phyloP scores from a whole-genome alignment of 306 rosid genomes.

The Glycine soja region DNA sequence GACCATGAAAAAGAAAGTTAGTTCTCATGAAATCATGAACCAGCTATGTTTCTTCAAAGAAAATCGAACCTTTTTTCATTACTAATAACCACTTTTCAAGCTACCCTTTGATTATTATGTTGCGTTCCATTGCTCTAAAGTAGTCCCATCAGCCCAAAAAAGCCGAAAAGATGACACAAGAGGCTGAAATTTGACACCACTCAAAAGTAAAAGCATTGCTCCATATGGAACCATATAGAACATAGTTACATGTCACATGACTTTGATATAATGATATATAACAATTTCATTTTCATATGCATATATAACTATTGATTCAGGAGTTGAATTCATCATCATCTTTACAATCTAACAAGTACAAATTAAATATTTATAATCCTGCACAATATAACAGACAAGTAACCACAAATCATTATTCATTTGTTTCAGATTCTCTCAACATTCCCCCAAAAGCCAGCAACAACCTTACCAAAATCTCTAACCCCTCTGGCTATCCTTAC shows the following conservation, averaged over 20 bases:
- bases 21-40: constrained; percentile 17
- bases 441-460: constrained; percentile 43
- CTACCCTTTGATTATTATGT: not conserved
- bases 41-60: not conserved
- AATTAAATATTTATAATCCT: constrained; percentile 6
- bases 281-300: too few relatives aligned
- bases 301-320: constrained; percentile 3
- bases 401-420: constrained; percentile 38
- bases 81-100: not conserved
- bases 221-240: not conserved
- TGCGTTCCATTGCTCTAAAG: constrained; percentile 1
- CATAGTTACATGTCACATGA: constrained; percentile 6
- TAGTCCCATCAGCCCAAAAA: not conserved
- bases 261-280: too few relatives aligned
- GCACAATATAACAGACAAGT: constrained; percentile 15
- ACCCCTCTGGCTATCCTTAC: not conserved
- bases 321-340: not conserved
- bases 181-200: constrained; percentile 19
- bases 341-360: constrained; percentile 21
- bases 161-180: constrained; percentile 10
- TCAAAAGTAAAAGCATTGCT: constrained; percentile 15
- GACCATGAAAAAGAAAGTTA: constrained; percentile 6
- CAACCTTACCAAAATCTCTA: constrained; percentile 36
- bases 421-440: constrained; percentile 41
- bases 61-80: not conserved